Base-by-base conservation (phyloP, 768 basidiomycete species). In the Kwoniella sp. region DNA sequence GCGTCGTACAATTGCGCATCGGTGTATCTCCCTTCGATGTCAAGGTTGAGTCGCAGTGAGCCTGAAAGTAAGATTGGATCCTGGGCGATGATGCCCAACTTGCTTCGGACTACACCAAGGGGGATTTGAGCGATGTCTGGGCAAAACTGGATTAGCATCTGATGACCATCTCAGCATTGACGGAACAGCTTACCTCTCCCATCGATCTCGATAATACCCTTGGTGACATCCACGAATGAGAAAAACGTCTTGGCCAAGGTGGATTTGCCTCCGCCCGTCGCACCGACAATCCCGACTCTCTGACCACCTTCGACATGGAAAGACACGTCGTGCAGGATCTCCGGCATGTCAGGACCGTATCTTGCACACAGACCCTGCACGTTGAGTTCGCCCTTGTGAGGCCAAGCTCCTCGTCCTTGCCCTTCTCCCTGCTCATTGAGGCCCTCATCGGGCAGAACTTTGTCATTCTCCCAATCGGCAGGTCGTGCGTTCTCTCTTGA, bases 161-260 rank as follows among this genome's bases (percentile, higher is more conserved):
- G n/a, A n/a, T 11, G 9, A 22, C 11, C 22, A 17, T 4, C 22
- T 1, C 17, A 41, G n/a, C n/a, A 47, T 23, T 26, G 37, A 3
- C 20, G 13, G 31, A 31, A n/a, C 25, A 15, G 17, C 69, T 72
- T 51, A 74, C 75, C 68, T 41, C 51, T 34, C 1, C 73, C 75
- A 54, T 79, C 78, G 55, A 79, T 78, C 38, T 65, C 25, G 53
- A 79, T 78, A 15, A 54, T 63, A 1, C 78, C 78, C 20, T 66
- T 22, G 3, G 69, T 68, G 0, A 77, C 58, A 28, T 79, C 78
- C 15, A 79, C 70, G 60, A 79, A 79, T 4, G 70, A 67, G 66
- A 79, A 79, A 52, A 79, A 75, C 4, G 75, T 68, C 48, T 76
- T 72, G 8, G 75, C 76, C 12, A 79, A 60, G 1, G 78, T 79